Evolutionary conservation across 2,329 filamentous ascomycete genomes (phyloP), one percentile per base, ranked within the genome.

Genomic region (Microsporum ferrugineum): DNA sequence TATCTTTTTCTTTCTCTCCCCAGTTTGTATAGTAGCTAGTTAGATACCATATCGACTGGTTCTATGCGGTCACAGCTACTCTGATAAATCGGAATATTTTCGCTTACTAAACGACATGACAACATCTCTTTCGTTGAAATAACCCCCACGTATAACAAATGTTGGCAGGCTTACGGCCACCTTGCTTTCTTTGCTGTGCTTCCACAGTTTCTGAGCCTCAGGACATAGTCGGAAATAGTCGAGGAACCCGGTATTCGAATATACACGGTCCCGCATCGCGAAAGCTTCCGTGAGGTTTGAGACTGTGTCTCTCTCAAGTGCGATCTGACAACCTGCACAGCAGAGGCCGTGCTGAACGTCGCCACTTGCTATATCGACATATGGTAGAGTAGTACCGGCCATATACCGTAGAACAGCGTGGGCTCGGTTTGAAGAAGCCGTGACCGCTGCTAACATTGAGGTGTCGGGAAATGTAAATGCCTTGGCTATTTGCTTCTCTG

Each of bases 161-260:
- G 17, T 39, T 39, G 53, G 53, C 23, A 57, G 33, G 5, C 23
- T 36, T 23, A 57, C 33, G 23, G 53, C 33, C 7, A 39, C 47
- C 23, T 47, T 62, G 27, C 61, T 58, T 49, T 62, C 58, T 51
- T 60, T 47, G 51, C 58, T 62, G 14, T 23, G 36, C 14, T 49
- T 38, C 61, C 61, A 60, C 14, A 60, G 56, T 23, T 12, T 49
- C 41, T 57, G 61, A 58, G 58, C 61, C 51, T 60, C 58, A 33
- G 59, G 23, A 55, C 61, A 60, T 36, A 2, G 3, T 38, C 31
- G 12, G 34, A 62, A 62, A 58, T 60, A 51, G n/a, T 55, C 31
- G 3, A 62, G 41, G 36, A 62, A 62, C 1, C 38, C 58, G 0
- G 8, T 45, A 10, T 33, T 49, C 14, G 61, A 62, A 43, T 60